A percentile compares a stretch with the other conserved stretches of the same genome.
Conservation (phyloP, 2,329 filamentous ascomycete genomes). For the Endoconidiophora laricicola region DNA sequence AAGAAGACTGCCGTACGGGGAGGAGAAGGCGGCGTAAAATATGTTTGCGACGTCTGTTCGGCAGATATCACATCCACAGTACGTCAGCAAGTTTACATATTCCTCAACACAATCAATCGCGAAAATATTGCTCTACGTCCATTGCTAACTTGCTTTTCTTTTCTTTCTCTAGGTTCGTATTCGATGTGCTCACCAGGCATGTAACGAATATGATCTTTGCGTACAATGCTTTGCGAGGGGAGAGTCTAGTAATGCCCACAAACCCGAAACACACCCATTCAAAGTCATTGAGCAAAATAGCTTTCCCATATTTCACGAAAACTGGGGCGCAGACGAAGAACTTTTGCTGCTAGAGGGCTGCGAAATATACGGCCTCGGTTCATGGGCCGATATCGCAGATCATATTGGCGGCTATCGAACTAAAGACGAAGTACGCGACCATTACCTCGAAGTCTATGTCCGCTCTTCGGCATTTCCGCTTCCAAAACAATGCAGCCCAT, state of each 20-base stretch:
- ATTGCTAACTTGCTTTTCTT: background rate
- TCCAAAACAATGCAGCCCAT: constrained; percentile 68
- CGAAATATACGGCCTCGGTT: constrained; percentile 89
- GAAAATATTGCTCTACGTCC: background rate
- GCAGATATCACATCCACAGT: constrained; percentile 95
- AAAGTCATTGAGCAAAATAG: constrained; percentile 97
- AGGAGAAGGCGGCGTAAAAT: constrained; percentile 80
- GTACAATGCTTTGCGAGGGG: constrained; percentile 86
- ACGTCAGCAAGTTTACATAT: constrained; percentile 23
- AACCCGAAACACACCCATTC: constrained; percentile 72
- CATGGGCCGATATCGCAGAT: constrained; percentile 95
- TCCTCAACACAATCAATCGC: background rate
- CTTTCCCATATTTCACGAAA: constrained; percentile 83
- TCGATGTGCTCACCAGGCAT: constrained; percentile 66
- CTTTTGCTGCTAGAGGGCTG: constrained; percentile 83
- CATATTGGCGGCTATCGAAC: constrained; percentile 90
- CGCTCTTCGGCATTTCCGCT: constrained; percentile 72
- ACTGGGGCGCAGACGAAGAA: constrained; percentile 97
- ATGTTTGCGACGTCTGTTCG: constrained; percentile 93
- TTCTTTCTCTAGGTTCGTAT: constrained; percentile 61
- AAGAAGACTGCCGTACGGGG: constrained; percentile 82
- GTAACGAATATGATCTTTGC: constrained; percentile 91
- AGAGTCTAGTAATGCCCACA: constrained; percentile 64
- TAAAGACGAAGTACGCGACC: constrained; percentile 90
- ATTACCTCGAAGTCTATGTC: constrained; percentile 80